Percentiles rank a stretch among this genome's conserved stretches.
phyloP scores from a whole-genome alignment of 2,329 filamentous ascomycete species.

The Paecilomyces fulvus region DNA sequence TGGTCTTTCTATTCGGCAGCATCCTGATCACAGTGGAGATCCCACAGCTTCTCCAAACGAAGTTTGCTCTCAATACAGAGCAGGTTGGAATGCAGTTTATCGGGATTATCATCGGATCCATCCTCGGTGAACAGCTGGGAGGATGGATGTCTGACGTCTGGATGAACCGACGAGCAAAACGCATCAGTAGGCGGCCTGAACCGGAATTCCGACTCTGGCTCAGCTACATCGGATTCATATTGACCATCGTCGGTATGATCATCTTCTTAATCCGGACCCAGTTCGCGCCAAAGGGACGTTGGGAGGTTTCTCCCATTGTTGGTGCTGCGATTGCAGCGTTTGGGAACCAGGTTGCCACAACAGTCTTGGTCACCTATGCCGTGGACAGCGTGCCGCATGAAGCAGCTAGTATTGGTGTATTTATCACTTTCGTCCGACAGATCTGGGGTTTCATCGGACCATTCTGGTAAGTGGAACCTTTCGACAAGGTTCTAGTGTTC shows the following conservation, averaged over 20 bases:
- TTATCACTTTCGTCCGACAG: constrained; percentile 49
- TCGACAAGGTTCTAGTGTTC: background rate
- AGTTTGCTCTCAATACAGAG: constrained; percentile 50
- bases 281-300: constrained; percentile 33
- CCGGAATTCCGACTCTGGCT: constrained; percentile 52
- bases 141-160: constrained; percentile 48
- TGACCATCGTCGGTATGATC: constrained; percentile 45
- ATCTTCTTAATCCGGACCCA: constrained; percentile 47
- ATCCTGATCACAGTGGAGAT: constrained; percentile 52
- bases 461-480: constrained; percentile 15
- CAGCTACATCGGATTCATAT: constrained; percentile 44
- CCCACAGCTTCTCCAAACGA: constrained; percentile 48
- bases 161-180: constrained; percentile 38
- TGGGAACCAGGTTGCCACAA: constrained; percentile 55
- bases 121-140: constrained; percentile 52
- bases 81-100: constrained; percentile 53
- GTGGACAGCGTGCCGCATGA: constrained; percentile 50
- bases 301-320: constrained; percentile 50
- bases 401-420: constrained; percentile 48
- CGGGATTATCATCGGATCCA: constrained; percentile 48
- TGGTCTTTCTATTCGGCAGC: constrained; percentile 49
- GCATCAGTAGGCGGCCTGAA: constrained; percentile 27
- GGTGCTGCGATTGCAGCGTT: constrained; percentile 45
- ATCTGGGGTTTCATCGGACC: constrained; percentile 45
- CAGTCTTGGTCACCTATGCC: constrained; percentile 51